Conservation (phyloP, 2,329 filamentous ascomycete species). For the Botryotinia convoluta region DNA sequence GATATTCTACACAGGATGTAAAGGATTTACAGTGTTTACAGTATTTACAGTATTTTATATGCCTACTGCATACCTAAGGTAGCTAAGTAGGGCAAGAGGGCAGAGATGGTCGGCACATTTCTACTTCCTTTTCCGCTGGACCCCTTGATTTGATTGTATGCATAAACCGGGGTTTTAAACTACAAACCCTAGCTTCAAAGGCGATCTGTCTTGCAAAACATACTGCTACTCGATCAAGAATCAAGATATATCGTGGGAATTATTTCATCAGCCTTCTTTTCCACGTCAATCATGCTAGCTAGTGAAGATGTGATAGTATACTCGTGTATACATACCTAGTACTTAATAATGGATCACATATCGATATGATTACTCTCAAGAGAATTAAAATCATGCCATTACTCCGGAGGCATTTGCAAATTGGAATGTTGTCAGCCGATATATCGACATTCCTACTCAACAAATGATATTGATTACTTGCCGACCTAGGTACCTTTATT, state of each 20-base stretch:
- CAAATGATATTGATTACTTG: background rate
- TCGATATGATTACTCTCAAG: background rate
- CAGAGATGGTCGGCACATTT: background rate
- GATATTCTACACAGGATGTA: background rate
- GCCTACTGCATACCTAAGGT: background rate
- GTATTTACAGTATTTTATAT: background rate
- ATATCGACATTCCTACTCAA: background rate
- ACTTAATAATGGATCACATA: background rate
- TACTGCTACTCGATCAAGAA: background rate
- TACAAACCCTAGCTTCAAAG: background rate
- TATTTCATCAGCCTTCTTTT: background rate
- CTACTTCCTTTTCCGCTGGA: background rate
- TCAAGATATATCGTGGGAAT: background rate
- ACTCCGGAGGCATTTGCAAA: background rate
- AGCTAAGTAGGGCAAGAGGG: background rate
- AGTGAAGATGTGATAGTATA: no score
- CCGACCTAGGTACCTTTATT: background rate
- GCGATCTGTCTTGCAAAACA: background rate
- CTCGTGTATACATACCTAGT: background rate
- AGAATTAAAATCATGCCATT: background rate
- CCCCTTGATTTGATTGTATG: conserved; percentile 5
- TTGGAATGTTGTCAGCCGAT: background rate
- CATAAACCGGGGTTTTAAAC: background rate
- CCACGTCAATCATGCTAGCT: background rate
- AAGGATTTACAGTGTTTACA: no score